phyloP scores from a whole-genome alignment of 2,329 filamentous ascomycete genomes.

The Sporothrix mexicana region DNA sequence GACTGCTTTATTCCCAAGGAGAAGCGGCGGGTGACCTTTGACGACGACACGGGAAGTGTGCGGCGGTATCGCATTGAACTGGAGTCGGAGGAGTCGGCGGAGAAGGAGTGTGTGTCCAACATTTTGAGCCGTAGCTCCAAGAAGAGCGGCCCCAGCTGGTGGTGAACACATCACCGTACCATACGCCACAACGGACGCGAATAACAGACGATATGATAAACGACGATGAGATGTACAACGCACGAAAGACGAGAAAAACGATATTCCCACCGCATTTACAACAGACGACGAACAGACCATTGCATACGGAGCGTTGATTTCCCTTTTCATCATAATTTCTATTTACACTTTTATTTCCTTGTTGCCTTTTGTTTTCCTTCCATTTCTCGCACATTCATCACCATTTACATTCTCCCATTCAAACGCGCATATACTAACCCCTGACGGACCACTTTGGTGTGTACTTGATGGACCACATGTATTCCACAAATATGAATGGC shows the following conservation, averaged over 20 bases:
- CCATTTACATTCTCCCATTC: constrained; percentile 1
- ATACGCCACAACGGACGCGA: background rate
- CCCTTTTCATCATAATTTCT: background rate
- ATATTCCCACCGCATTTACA: background rate
- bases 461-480: background rate
- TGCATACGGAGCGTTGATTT: constrained; percentile 28
- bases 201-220: background rate
- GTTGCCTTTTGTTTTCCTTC: background rate
- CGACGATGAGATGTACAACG: background rate
- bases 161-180: background rate
- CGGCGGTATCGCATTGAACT: constrained; percentile 66
- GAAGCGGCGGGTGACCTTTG: constrained; percentile 59
- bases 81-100: constrained; percentile 51
- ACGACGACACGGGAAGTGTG: constrained; percentile 68
- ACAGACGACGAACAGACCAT: background rate
- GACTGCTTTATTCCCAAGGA: constrained; percentile 63
- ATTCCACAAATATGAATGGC: background rate
- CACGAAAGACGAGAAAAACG: background rate
- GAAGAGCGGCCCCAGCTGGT: constrained; percentile 14
- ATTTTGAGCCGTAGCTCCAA: constrained; percentile 10
- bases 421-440: background rate
- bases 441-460: background rate
- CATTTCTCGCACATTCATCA: background rate
- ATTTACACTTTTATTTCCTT: background rate
- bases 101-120: constrained; percentile 36